These are phyloP conservation scores for Dioscorea cayenensis DNA, from an alignment of 116 monocot genomes.

Conservation along the genomic window DNA sequence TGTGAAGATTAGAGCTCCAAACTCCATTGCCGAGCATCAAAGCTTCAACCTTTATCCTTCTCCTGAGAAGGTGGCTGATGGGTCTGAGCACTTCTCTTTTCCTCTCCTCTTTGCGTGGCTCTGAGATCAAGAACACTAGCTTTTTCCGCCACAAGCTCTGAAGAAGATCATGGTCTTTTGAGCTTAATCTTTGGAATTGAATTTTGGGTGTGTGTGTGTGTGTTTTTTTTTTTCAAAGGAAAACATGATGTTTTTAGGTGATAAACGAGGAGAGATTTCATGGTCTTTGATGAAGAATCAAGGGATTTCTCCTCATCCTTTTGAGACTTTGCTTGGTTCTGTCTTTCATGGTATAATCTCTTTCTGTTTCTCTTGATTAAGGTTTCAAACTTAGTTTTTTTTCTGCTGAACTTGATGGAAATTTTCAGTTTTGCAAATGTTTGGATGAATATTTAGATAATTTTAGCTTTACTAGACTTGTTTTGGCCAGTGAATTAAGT, in stretches of 20 bases:
- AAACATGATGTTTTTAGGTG: not conserved
- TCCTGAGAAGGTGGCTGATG: constrained; percentile 17
- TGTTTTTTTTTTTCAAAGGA: not conserved
- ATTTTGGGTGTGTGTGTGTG: not conserved
- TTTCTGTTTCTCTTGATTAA: no score
- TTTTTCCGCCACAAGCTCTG: constrained; percentile 52
- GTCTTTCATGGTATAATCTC: constrained; percentile 26
- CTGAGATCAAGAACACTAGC: constrained; percentile 51
- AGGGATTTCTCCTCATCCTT: constrained; percentile 16
- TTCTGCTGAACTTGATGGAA: no score
- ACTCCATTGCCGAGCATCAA: not conserved
- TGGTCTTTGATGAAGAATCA: constrained; percentile 43
- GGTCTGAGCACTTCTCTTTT: constrained; percentile 20
- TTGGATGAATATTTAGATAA: no score
- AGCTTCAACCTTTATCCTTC: not conserved
- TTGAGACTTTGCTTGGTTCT: constrained; percentile 26
- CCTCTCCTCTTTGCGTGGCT: constrained; percentile 19
- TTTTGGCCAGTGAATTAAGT: not conserved
- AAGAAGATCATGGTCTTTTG: constrained; percentile 2
- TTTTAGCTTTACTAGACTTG: no score
- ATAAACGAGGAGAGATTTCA: constrained; percentile 6
- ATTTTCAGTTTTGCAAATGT: no score
- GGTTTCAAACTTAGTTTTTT: no score
- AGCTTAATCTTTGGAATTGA: not conserved
- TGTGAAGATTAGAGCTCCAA: not conserved